Evolutionary conservation across 495 filamentous ascomycete species (phyloP), one percentile per base, ranked within the genome.

Genomic region (Neohortaea acidophila): DNA sequence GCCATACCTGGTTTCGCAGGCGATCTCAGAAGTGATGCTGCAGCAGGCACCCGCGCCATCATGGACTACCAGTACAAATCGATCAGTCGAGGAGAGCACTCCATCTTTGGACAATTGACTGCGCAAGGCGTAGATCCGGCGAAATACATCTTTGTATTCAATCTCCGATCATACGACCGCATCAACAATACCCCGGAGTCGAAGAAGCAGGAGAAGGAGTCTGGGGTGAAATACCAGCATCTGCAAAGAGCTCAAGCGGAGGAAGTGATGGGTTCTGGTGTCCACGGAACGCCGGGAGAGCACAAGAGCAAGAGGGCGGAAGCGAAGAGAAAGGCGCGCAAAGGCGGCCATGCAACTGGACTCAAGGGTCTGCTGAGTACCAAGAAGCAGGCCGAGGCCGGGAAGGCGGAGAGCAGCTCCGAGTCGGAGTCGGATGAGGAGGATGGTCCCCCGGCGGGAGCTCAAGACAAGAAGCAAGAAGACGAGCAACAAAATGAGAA

Each of bases 51-150:
- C 8, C 47, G 61, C 40, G 85, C 85, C 2, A 97, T 94, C 53
- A 97, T 97, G 84, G 86, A 94, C 53, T 97, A 94, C 56, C 87
- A 94, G 56, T 97, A 87, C 61, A 94, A 89, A 56, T 89, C 84
- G 1, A 92, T 97, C 42, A 77, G 76, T 49, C 80, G 87, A 10
- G 87, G 89, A 1, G 76, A 92, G 48, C 66, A 94, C 55, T 92
- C 82, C 9, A 94, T 94, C 34, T 85, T 79, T 50, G 79, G 69
- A 12, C 80, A 80, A 48, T 73, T 94, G 20, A 58, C 66, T 17
- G 77, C 76, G 3, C 69, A 82, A 47, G 87, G 83, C 2, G 72
- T 94, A 12, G 71, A 94, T 48, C 83, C 89, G 0, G 71, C 39
- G 47, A 56, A 94, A 28, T 67, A 94, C 54, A 70, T 97, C 25